A percentile compares a stretch with the other conserved stretches of the same genome.
Conservation (phyloP, 768 basidiomycete species). For the Leucocoprinus leucothites region DNA sequence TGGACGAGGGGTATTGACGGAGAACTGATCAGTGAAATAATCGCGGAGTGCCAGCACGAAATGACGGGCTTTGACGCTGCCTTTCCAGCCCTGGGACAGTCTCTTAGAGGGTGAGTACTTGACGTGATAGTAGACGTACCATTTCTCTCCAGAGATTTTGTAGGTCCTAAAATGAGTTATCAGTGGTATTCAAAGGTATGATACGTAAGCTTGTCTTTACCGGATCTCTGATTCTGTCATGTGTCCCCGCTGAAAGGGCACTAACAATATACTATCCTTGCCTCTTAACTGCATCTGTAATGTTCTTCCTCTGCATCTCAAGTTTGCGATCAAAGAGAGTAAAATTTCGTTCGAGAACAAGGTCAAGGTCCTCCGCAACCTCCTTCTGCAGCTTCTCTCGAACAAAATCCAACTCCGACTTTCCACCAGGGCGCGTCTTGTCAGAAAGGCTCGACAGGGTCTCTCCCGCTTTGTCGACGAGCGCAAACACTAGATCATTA, state of each 20-base stretch:
- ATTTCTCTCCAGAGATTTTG: slow-evolving; percentile 15
- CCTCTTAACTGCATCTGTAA: slow-evolving; percentile 10
- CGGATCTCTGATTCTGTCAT: slow-evolving; percentile 40
- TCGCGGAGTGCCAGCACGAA: slow-evolving; percentile 45
- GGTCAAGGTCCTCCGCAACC: slow-evolving; percentile 33
- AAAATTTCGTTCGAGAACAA: slow-evolving; percentile 35
- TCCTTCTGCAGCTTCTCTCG: slow-evolving; percentile 31
- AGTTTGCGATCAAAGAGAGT: slow-evolving; percentile 44
- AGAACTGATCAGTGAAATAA: slow-evolving; percentile 27
- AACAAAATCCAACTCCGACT: not conserved
- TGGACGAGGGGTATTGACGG: not conserved
- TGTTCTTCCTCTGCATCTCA: slow-evolving; percentile 35
- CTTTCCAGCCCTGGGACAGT: slow-evolving; percentile 40
- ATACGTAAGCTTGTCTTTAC: slow-evolving; percentile 19
- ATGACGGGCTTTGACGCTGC: slow-evolving; percentile 48
- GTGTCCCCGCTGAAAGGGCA: slow-evolving; percentile 30
- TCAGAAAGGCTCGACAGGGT: slow-evolving; percentile 19
- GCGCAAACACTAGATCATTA: slow-evolving; percentile 28
- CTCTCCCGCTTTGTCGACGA: slow-evolving; percentile 30
- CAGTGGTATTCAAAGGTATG: not conserved
- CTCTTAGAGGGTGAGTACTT: not conserved
- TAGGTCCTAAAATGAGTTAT: not conserved
- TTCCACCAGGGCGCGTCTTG: slow-evolving; percentile 10
- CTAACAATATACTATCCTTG: slow-evolving; percentile 2
- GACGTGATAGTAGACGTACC: not conserved